Evolutionary conservation across 305 asterid genomes (phyloP).

Genomic region (Fraxinus dipetala): DNA sequence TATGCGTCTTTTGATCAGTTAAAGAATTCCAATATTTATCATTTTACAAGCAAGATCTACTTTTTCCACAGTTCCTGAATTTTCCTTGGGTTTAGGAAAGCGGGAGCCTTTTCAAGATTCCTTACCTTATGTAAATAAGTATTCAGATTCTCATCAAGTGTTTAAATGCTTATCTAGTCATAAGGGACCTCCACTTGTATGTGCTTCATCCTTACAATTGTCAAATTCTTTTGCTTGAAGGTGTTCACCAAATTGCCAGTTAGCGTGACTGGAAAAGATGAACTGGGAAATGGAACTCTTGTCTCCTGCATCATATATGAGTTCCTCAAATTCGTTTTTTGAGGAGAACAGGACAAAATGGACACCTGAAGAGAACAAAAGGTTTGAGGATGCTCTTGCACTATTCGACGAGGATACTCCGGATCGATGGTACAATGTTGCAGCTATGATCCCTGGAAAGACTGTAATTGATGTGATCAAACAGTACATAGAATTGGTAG

Average conservation of each 20-base stretch:
- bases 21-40: constrained; percentile 13
- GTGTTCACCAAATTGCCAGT: not conserved
- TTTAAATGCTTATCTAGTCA: constrained; percentile 31
- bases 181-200: constrained; percentile 19
- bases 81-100: constrained; percentile 63
- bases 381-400: constrained; percentile 80
- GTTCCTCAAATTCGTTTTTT: constrained; percentile 49
- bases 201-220: constrained; percentile 12
- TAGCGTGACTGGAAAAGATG: constrained; percentile 27
- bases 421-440: constrained; percentile 87
- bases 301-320: constrained; percentile 36
- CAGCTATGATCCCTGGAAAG: constrained; percentile 83
- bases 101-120: constrained; percentile 59
- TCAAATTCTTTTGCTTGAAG: not conserved
- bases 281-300: constrained; percentile 49
- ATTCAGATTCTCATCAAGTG: constrained; percentile 49
- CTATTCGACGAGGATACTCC: constrained; percentile 81
- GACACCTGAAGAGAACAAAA: constrained; percentile 82
- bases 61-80: constrained; percentile 26
- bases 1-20: not conserved
- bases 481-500: constrained; percentile 70
- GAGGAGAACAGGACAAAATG: constrained; percentile 49
- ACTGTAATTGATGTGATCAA: constrained; percentile 63
- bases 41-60: constrained; percentile 39
- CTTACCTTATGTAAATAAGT: constrained; percentile 49